A percentile compares a stretch with the other conserved stretches of the same genome.
These are phyloP conservation scores for Sugiyamaella castrensis DNA, from an alignment of 1,139 yeast species.

Conservation along the genomic window DNA sequence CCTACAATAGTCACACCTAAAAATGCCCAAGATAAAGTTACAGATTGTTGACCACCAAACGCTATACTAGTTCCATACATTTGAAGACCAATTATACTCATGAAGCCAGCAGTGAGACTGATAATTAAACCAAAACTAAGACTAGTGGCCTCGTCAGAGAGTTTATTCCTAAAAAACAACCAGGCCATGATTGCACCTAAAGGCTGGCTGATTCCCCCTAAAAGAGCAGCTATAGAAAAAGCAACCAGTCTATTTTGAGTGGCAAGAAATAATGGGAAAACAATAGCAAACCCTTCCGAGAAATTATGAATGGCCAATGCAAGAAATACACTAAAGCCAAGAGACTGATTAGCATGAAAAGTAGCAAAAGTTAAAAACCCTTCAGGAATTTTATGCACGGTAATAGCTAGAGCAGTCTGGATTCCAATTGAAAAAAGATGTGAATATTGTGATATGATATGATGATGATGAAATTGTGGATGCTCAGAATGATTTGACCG, in stretches of 20 bases:
- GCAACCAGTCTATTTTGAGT: constrained; percentile 62
- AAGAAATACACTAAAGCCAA: constrained; percentile 78
- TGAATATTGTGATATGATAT: constrained; percentile 72
- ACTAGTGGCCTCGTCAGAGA: constrained; percentile 39
- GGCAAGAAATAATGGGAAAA: constrained; percentile 81
- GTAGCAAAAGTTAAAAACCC: constrained; percentile 87
- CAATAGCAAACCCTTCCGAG: constrained; percentile 95
- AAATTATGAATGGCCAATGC: constrained; percentile 86
- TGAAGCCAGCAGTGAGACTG: constrained; percentile 78
- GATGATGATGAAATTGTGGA: constrained; percentile 62
- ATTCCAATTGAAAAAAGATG: constrained; percentile 78
- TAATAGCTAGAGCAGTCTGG: constrained; percentile 84
- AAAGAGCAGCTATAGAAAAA: constrained; percentile 55
- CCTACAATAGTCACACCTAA: constrained; percentile 35
- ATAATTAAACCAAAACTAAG: constrained; percentile 61
- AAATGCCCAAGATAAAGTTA: constrained; percentile 33
- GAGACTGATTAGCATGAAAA: constrained; percentile 63
- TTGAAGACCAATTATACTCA: constrained; percentile 74
- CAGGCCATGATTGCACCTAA: constrained; percentile 79
- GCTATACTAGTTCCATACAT: constrained; percentile 79
- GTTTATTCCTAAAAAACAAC: constrained; percentile 47
- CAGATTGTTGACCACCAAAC: constrained; percentile 53
- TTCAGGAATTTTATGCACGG: constrained; percentile 90
- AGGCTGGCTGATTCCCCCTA: constrained; percentile 88
- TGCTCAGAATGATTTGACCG: constrained; percentile 9